Conservation (phyloP, 2,329 filamentous ascomycete species). For the Aspergillus felis region DNA sequence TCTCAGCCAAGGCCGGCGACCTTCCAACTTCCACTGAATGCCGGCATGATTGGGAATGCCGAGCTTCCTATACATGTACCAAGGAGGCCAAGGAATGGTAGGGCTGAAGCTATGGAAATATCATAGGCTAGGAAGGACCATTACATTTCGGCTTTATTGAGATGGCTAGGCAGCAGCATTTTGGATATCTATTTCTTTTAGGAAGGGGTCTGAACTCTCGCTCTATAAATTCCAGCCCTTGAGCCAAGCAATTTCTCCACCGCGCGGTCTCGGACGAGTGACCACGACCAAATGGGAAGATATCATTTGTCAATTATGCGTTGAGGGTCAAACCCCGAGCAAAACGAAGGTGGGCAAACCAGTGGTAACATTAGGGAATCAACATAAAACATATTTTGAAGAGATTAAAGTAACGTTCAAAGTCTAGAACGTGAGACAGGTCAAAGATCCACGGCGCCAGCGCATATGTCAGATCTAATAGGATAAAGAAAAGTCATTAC, state of each 20-base stretch:
- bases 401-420: background rate
- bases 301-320: background rate
- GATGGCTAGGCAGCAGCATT: background rate
- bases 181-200: background rate
- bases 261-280: background rate
- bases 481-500: conserved; percentile 13
- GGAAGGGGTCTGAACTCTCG: background rate
- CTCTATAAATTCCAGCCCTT: background rate
- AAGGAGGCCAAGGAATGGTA: background rate
- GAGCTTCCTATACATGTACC: background rate
- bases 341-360: background rate
- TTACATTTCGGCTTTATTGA: background rate
- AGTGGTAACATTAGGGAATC: background rate
- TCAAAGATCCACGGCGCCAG: conserved; percentile 18
- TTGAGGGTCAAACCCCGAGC: background rate
- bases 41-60: background rate
- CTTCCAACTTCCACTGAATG: too few relatives aligned
- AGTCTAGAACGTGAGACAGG: background rate
- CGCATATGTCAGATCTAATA: conserved; percentile 13
- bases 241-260: background rate
- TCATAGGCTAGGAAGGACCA: background rate
- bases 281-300: background rate
- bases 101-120: background rate
- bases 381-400: background rate
- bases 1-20: background rate